Conservation (phyloP, 441 rosid species). For the Erysimum cheiri region DNA sequence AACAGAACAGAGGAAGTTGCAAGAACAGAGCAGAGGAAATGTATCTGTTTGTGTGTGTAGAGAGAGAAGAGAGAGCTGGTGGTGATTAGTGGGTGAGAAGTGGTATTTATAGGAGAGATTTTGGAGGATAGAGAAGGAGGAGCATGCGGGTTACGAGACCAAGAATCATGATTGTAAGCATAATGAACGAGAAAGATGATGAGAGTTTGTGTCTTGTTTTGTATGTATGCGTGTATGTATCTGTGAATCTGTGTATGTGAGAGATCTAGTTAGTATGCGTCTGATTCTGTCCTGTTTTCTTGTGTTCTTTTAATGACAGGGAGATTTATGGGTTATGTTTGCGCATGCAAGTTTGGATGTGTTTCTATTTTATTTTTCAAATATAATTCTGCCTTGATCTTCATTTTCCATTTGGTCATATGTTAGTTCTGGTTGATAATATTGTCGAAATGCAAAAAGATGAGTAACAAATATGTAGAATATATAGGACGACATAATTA, state of each 20-base stretch:
- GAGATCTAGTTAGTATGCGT: constrained; percentile 24
- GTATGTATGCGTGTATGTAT: constrained; percentile 32
- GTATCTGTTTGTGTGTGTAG: constrained; percentile 33
- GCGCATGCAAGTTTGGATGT: constrained; percentile 55
- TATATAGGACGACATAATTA: neutral
- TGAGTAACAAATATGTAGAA: neutral
- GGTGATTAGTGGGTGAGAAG: constrained; percentile 44
- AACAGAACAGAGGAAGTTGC: constrained; percentile 20
- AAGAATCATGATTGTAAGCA: constrained; percentile 93
- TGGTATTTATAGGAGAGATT: constrained; percentile 54
- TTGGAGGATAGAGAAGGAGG: constrained; percentile 42
- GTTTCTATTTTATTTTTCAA: neutral
- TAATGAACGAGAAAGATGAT: constrained; percentile 91
- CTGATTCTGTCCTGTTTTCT: constrained; percentile 20
- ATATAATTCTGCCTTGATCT: neutral
- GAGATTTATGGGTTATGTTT: constrained; percentile 56
- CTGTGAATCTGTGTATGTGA: constrained; percentile 19
- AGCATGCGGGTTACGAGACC: constrained; percentile 99
- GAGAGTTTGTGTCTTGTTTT: constrained; percentile 49
- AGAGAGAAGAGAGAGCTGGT: constrained; percentile 51
- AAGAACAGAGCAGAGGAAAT: constrained; percentile 5
- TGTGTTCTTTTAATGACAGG: constrained; percentile 29
- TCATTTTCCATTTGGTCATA: constrained; percentile 12
- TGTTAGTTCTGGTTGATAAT: constrained; percentile 14
- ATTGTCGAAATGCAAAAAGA: constrained; percentile 18